phyloP scores from a whole-genome alignment of 345 rosid species.

The Eucalyptus sp. region DNA sequence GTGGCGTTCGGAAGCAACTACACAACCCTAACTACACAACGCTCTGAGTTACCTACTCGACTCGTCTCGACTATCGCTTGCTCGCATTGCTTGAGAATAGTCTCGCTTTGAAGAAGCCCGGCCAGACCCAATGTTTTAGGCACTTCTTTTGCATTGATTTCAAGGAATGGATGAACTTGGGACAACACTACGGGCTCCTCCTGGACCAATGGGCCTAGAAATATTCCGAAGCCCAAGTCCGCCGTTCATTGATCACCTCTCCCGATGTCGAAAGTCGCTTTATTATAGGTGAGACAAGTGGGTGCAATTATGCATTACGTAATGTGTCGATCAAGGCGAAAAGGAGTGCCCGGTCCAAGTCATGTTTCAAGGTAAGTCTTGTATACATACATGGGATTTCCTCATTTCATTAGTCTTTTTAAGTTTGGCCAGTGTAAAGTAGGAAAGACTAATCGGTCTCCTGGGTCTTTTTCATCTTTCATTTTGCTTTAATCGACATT shows the following conservation, averaged over 20 bases:
- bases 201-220: neutral
- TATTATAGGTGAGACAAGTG: neutral
- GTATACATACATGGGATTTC: neutral
- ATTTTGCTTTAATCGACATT: neutral
- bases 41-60: neutral
- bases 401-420: neutral
- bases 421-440: neutral
- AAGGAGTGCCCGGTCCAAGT: neutral
- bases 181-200: neutral
- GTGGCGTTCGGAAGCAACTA: neutral
- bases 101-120: neutral
- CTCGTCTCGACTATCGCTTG: neutral
- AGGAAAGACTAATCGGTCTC: neutral
- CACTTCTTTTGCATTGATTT: neutral
- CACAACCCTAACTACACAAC: neutral
- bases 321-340: neutral
- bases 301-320: neutral
- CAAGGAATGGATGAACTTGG: neutral
- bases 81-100: neutral
- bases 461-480: neutral
- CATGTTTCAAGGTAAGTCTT: neutral
- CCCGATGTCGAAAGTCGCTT: neutral
- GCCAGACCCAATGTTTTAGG: neutral
- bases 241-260: neutral
- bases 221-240: neutral